phyloP scores from a whole-genome alignment of 306 rosid genomes.

The Sesbania bispinosa region DNA sequence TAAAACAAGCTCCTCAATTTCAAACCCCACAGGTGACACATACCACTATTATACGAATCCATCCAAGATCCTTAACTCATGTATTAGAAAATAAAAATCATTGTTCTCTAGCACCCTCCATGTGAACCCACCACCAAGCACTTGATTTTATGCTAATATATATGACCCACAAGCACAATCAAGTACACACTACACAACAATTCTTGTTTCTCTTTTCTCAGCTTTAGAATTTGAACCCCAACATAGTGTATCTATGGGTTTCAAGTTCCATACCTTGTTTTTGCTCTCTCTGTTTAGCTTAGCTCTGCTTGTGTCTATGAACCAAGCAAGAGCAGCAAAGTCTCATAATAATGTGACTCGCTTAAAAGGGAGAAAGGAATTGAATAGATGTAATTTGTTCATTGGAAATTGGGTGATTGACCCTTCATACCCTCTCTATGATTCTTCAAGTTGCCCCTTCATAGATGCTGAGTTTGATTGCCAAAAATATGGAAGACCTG shows the following conservation, averaged over 20 bases:
- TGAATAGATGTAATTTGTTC: slow-evolving; percentile 56
- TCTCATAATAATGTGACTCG: slow-evolving; percentile 31
- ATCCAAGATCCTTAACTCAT: slow-evolving; percentile 12
- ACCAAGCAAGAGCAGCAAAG: slow-evolving; percentile 43
- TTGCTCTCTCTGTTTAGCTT: slow-evolving; percentile 35
- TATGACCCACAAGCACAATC: slow-evolving; percentile 12
- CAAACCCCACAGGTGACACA: not conserved
- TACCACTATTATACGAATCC: slow-evolving; percentile 3
- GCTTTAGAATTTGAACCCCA: not conserved
- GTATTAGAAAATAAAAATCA: slow-evolving; percentile 10
- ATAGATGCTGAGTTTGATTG: slow-evolving; percentile 77
- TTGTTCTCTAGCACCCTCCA: slow-evolving; percentile 16
- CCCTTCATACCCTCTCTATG: slow-evolving; percentile 65
- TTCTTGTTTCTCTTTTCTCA: not conserved
- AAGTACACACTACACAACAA: not conserved
- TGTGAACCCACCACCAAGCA: slow-evolving; percentile 27
- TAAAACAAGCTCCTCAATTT: slow-evolving; percentile 2
- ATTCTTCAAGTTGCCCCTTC: slow-evolving; percentile 69
- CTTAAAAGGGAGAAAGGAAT: slow-evolving; percentile 45
- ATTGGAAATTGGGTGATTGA: slow-evolving; percentile 79
- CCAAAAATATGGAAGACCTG: slow-evolving; percentile 70
- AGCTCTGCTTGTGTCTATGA: slow-evolving; percentile 21
- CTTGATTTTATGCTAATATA: not conserved
- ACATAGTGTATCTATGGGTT: slow-evolving; percentile 44
- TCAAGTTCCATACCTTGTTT: slow-evolving; percentile 28